Evolutionary conservation across 306 rosid species (phyloP), one percentile per base, ranked within the genome.

Genomic region (Acacia acuminata): DNA sequence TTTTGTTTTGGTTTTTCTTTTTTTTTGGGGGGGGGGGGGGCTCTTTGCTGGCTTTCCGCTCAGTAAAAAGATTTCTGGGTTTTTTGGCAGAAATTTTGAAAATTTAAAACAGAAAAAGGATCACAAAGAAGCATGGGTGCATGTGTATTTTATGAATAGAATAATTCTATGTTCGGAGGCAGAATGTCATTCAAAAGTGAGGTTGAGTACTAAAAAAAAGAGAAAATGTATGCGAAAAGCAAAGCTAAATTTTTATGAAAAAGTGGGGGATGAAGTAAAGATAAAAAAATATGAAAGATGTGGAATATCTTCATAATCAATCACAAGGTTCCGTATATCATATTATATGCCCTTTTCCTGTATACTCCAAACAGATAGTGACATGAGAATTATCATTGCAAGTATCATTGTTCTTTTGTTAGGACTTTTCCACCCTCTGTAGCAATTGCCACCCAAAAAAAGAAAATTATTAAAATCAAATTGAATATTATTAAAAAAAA

Each of bases 41-140:
- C 3, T 51, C 27, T 76, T 82, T 16, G 40, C 8, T 44, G 65
- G 38, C 55, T 58, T 56, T 16, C 73, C 56, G 47, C 61, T 11
- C 4, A 17, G 2, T 47, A 38, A 38, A 73, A 22, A 14, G 73
- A 12, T 9, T 61, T 48, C 30, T 1, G 10, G 12, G 72, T 10
- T 30, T 71, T 79, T 47, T 30, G 67, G 66, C 7, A 43, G 19
- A 3, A 36, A 40, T 11, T 4, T 4, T 30, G 1, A 55, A 58
- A 16, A 6, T 25, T 25, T 50, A 50, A 16, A 12, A 9, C 16
- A 2, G 34, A 67, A 73, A 68, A 79, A 44, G 48, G 36, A 47
- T 42, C 36, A 40, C 20, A 36, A 65, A 75, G 43, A 78, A 79
- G 69, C 76, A 38, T 60, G 75, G 73, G 34, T 66, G 42, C 74